These are phyloP conservation scores for Cornus florida DNA, from an alignment of 148 eudicot genomes.

Conservation along the genomic window DNA sequence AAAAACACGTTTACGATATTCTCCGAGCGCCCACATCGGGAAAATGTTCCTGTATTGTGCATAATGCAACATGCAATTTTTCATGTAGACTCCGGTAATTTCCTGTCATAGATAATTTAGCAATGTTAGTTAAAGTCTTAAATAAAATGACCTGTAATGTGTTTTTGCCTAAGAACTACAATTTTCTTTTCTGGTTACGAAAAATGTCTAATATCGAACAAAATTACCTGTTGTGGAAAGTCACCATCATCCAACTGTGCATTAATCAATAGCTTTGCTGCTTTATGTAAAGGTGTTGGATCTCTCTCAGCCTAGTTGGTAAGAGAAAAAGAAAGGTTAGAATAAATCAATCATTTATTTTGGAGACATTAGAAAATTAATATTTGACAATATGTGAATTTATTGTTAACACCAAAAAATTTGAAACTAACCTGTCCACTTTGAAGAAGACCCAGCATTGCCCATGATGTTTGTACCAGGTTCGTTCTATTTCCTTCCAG, in stretches of 20 bases:
- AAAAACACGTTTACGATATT: constrained; percentile 43
- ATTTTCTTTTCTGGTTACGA: neutral
- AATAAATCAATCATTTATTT: neutral
- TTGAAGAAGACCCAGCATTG: constrained; percentile 29
- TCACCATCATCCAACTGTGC: constrained; percentile 53
- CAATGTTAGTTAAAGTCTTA: too few species aligned
- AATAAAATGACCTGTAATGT: too few species aligned
- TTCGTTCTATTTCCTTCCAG: constrained; percentile 28
- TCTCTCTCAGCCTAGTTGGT: constrained; percentile 38
- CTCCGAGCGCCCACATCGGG: constrained; percentile 54
- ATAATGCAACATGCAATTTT: constrained; percentile 56
- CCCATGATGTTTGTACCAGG: constrained; percentile 35
- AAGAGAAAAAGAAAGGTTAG: neutral
- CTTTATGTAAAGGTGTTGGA: constrained; percentile 46
- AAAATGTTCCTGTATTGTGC: constrained; percentile 52
- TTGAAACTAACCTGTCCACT: constrained; percentile 21
- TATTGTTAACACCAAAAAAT: neutral
- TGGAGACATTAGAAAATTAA: neutral
- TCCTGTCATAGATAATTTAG: constrained; percentile 29
- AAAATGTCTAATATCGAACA: neutral
- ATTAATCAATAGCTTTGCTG: constrained; percentile 48
- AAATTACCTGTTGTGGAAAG: constrained; percentile 48
- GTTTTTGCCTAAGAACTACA: neutral
- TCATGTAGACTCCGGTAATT: constrained; percentile 50
- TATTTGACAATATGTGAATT: too few species aligned